A percentile compares a stretch with the other conserved stretches of the same genome.
Conservation (phyloP, 768 basidiomycete genomes). For the Trametes punicea region DNA sequence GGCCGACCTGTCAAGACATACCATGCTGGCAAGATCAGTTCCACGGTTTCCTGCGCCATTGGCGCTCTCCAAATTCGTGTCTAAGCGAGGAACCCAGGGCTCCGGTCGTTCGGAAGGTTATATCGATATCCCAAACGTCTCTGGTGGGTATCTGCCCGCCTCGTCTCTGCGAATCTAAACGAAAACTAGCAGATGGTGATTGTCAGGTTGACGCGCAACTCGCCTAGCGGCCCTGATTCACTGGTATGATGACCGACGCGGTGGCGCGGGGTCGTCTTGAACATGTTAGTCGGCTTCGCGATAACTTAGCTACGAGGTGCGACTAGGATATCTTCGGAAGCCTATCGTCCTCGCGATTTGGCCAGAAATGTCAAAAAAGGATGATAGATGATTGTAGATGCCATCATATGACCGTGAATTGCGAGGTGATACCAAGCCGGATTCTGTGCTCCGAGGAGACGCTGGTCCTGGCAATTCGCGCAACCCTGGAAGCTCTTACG, state of each 20-base stretch:
- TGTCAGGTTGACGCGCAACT: not conserved
- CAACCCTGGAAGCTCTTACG: conserved; percentile 19
- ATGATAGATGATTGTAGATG: conserved; percentile 7
- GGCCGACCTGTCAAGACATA: not conserved
- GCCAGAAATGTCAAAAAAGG: conserved; percentile 1
- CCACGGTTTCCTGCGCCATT: conserved; percentile 1
- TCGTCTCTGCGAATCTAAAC: not conserved
- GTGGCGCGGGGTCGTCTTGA: not conserved
- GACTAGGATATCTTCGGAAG: conserved; percentile 13
- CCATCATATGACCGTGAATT: conserved; percentile 11
- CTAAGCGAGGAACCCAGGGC: not conserved
- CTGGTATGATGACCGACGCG: conserved; percentile 5
- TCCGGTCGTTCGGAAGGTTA: not conserved
- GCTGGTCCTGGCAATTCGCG: not conserved
- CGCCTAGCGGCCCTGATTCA: conserved; percentile 10
- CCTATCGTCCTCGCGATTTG: not conserved
- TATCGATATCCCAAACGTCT: not conserved
- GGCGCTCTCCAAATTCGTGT: not conserved
- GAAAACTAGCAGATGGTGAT: not conserved
- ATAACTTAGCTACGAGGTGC: conserved; percentile 2
- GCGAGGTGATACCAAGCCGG: conserved; percentile 9
- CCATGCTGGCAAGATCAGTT: not conserved
- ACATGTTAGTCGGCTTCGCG: not conserved
- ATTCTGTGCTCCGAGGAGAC: conserved; percentile 3
- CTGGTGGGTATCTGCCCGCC: not conserved